phyloP scores from a whole-genome alignment of 331 rosid genomes.

The Pyracantha coccinea region DNA sequence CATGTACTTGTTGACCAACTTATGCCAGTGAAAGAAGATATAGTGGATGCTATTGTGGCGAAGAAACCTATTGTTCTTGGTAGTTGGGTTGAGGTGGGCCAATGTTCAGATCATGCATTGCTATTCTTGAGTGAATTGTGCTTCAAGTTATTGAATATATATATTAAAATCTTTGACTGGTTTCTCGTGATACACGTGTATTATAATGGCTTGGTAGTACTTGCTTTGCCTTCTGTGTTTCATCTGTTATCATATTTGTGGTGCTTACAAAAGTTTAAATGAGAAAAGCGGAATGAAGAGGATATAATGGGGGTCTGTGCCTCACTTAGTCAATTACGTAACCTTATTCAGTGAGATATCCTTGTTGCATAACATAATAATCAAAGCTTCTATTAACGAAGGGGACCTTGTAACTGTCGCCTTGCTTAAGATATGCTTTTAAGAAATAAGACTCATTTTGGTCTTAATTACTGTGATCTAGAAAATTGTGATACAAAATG shows the following conservation, averaged over 20 bases:
- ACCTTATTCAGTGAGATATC: not conserved
- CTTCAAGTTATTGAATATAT: not conserved
- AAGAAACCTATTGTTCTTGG: conserved; percentile 54
- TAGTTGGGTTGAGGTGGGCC: conserved; percentile 76
- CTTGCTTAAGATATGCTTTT: not conserved
- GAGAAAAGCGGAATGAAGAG: not conserved
- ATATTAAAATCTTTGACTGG: not conserved
- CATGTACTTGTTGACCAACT: conserved; percentile 76
- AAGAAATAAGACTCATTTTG: not conserved
- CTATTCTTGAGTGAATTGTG: conserved; percentile 4
- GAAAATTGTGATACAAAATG: not conserved
- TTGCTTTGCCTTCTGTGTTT: not conserved
- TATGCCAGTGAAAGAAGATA: conserved; percentile 49
- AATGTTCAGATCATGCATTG: conserved; percentile 18
- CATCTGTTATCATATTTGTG: not conserved
- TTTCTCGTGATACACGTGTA: not conserved
- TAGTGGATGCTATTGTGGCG: conserved; percentile 58
- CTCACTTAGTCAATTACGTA: not conserved
- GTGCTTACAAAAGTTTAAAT: not conserved
- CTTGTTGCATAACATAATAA: not conserved
- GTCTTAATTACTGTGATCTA: not conserved
- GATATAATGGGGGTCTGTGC: not conserved
- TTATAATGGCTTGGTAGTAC: not conserved
- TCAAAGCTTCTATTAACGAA: not conserved
- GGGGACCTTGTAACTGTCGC: not conserved